Base-by-base conservation (phyloP, 2,329 filamentous ascomycete genomes). In the Emergomyces africanus region DNA sequence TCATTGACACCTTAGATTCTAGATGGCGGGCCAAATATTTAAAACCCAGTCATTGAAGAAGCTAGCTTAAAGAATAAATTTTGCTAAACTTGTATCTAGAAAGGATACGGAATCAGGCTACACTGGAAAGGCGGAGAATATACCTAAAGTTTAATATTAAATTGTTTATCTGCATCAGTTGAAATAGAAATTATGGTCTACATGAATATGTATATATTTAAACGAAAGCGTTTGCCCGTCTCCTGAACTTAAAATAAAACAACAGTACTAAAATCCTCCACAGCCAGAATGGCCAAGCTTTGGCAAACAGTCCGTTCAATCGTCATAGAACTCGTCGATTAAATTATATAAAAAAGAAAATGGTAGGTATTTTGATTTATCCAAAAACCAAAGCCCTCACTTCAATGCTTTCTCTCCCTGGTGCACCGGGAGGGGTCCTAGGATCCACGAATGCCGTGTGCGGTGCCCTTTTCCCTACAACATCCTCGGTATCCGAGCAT, bases 381-480 rank as follows among this genome's bases (percentile, higher is more conserved):
- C 87, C 88, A 78, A 96, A 95, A 0, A 96, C 87, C 71, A 96
- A 77, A 41, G 88, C 85, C 66, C 91, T 81, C 18, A 96, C 88
- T 73, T 96, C 91, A 69, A 96, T 95, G 70, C 90, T 95, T 77
- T 95, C 88, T 64, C 90, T 80, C 0, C 81, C 82, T 63, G 84
- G 83, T 4, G 87, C 89, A 51, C 85, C 87, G 20, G 79, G 74
- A 2, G 84, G 81, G 0, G 87, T 89, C 61, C 85, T 77, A 1
- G 88, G 86, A 70, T 96, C 87, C 44, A 80, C 77, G 72, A 96
- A 96, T 0, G 90, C 90, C 10, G 85, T 85, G 74, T 95, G 89
- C 15, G 89, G 84, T 37, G 79, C 78, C 37, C 76, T 69, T 28
- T 75, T 76, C 59, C 73, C 72, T 9, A 70, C 66, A 0, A 73